Base-by-base conservation (phyloP, 2,329 filamentous ascomycete genomes). In the Cryphonectria nitschkei region DNA sequence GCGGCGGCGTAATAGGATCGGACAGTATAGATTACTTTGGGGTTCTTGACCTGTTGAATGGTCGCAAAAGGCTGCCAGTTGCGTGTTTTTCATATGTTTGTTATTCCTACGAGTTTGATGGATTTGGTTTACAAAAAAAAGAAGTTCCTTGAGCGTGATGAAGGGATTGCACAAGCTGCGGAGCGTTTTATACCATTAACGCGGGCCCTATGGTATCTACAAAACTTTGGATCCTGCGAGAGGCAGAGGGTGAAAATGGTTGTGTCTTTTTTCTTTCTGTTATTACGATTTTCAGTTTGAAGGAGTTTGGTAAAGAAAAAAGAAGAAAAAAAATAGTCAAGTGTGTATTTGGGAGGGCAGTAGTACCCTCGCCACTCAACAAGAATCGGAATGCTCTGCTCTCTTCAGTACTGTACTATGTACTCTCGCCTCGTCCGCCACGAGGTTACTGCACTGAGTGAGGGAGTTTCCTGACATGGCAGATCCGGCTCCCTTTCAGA, bases 301-400 rank as follows among this genome's bases (percentile, higher is more conserved):
- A 22, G 65, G 65, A 54, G 65, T 67, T 67, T 54, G 65, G 65
- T 60, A 52, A 58, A 67, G 9, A 58, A 52, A 64, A 39, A 39
- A 11, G 11, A 39, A 39, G 7, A 64, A 19, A 39, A 64, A 19
- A 54, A 56, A 26, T 22, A 58, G 39, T 67, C 34, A n/a, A 13
- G 14, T 65, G 11, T 32, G n/a, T 50, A 50, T 22, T 16, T n/a
- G 46, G 22, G 16, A 65, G 29, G 16, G 26, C 8, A 29, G 26
- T n/a, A 16, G 52, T 65, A 54, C 54, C 9, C 26, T 46, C 43
- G 16, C 29, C 32, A 7, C 19, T 29, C 19, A 65, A 14, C 39
- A 65, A 39, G 43, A 34, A 65, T 52, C 43, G 29, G 54, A 52
- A 34, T 37, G 22, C 34, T 39, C 58, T 65, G 63, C 63, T 65